A percentile compares a stretch with the other conserved stretches of the same genome.
Evolutionary conservation across 805 yeast genomes (phyloP).

Genomic region (Myxozyma monticola): DNA sequence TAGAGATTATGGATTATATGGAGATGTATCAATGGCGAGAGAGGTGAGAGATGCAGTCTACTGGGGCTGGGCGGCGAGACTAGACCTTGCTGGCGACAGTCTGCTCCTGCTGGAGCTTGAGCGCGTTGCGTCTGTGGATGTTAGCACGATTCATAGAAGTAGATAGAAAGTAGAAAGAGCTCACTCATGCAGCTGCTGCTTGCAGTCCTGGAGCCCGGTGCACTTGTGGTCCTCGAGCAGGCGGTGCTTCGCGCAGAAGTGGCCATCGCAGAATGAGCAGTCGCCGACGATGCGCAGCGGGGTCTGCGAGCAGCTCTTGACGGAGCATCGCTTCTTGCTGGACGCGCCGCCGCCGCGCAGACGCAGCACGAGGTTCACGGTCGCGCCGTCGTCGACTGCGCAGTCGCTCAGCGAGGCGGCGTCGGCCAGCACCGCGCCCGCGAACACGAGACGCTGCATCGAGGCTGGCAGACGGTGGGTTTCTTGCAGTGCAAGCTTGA

Average conservation of each 20-base stretch:
- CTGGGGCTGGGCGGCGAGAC: not conserved
- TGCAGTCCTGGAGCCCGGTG: slow-evolving; percentile 73
- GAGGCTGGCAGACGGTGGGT: slow-evolving; percentile 19
- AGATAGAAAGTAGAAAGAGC: not conserved
- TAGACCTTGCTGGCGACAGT: slow-evolving; percentile 73
- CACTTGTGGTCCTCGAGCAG: slow-evolving; percentile 83
- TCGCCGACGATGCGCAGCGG: slow-evolving; percentile 72
- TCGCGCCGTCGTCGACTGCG: slow-evolving; percentile 85
- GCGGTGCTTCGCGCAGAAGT: slow-evolving; percentile 83
- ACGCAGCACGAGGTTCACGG: slow-evolving; percentile 81
- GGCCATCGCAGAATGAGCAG: slow-evolving; percentile 80
- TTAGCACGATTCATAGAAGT: slow-evolving; percentile 1
- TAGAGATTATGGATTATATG: not conserved
- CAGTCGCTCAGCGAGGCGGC: slow-evolving; percentile 82
- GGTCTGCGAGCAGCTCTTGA: slow-evolving; percentile 59
- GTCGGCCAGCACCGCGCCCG: slow-evolving; percentile 84
- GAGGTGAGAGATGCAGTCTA: not conserved
- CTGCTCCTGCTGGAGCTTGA: slow-evolving; percentile 78
- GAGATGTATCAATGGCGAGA: not conserved
- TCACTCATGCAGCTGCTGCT: slow-evolving; percentile 72
- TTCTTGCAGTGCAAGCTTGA: slow-evolving; percentile 21
- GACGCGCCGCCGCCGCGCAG: slow-evolving; percentile 85
- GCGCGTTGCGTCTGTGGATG: slow-evolving; percentile 60
- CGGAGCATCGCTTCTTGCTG: slow-evolving; percentile 48
- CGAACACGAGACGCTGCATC: slow-evolving; percentile 52